Percentiles rank a stretch among this genome's conserved stretches.
phyloP scores from a whole-genome alignment of 2,329 filamentous ascomycete species.

The Sporothrix pseudoabietina region DNA sequence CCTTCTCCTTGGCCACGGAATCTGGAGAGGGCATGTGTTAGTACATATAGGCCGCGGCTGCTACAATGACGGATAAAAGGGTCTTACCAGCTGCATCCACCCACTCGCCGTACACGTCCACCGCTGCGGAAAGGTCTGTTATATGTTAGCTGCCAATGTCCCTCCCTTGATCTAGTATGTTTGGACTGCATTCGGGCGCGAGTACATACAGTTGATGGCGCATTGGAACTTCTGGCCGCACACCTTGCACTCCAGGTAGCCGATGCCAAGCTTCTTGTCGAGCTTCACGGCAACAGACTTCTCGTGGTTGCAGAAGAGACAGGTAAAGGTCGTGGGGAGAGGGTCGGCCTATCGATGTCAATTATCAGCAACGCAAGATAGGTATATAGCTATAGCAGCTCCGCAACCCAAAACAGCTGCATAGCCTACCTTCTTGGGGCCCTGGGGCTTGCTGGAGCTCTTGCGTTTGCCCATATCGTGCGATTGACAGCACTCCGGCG shows the following conservation, averaged over 20 bases:
- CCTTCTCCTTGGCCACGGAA: constrained; percentile 53
- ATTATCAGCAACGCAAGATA: neutral
- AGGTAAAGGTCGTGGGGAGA: constrained; percentile 84
- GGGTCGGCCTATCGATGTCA: constrained; percentile 61
- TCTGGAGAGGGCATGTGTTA: constrained; percentile 42
- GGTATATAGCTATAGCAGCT: neutral
- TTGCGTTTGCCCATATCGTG: constrained; percentile 83
- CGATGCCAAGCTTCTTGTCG: constrained; percentile 88
- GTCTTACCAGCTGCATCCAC: constrained; percentile 74
- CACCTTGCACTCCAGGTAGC: constrained; percentile 83
- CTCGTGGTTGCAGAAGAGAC: constrained; percentile 98
- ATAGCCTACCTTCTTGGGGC: constrained; percentile 74
- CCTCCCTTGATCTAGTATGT: neutral
- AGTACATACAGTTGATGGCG: constrained; percentile 78
- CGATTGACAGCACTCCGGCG: constrained; percentile 3
- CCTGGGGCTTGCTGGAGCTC: constrained; percentile 77
- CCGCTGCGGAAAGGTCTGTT: constrained; percentile 80
- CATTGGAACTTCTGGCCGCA: constrained; percentile 95
- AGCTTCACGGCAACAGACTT: constrained; percentile 88
- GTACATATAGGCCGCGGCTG: too few species aligned
- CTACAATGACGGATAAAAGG: neutral
- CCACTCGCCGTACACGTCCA: constrained; percentile 98
- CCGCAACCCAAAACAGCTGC: constrained; percentile 3
- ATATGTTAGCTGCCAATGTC: neutral
- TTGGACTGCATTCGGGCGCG: neutral